Base-by-base conservation (phyloP, 2,329 filamentous ascomycete genomes). In the Trichoderma sp. region DNA sequence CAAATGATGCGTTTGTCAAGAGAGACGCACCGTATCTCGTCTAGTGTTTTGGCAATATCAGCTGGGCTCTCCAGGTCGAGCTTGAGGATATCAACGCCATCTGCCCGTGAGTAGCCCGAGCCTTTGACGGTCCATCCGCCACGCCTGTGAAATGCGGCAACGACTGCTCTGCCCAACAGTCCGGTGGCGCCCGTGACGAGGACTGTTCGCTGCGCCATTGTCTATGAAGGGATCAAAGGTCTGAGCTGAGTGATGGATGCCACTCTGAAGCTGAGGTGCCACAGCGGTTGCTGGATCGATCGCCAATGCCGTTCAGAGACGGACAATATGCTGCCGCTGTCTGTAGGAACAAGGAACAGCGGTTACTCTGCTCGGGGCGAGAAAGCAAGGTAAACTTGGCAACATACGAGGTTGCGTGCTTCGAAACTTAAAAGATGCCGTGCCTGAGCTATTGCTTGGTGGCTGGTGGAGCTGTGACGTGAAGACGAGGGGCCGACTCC, bases 131-230 rank as follows among this genome's bases (percentile, higher is more conserved):
- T 81, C 87, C 92, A 97, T 42, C 72, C 72, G 10, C 61, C 59
- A 22, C 72, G 72, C 67, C 84, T 79, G 64, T 89, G 82, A 77
- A 97, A 97, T 13, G 86, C 87, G 70, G 85, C 87, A 65, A 90
- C 83, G 12, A 97, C 90, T 77, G 95, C 89, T 52, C 93, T 87
- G 58, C 94, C 93, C 2, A 97, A 85, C 12, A 97, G 84, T 65
- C 93, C 93, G 22, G 91, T 94, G 42, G 92, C 93, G 67, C 93
- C 93, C 7, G 93, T 97, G 66, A 97, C 82, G 29, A 97, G 83
- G 10, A 87, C 92, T 29, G 84, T 89, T 15, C 73, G 73, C 35
- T 71, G 68, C 4, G 70, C 34, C 75, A 76, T 77, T 15, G 35
- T 39, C 4, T 53, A 15, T 32, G 50, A 32, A 3, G 50, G 50